These are phyloP conservation scores for Ramaria sp. DNA, from an alignment of 768 basidiomycete species.

Conservation along the genomic window DNA sequence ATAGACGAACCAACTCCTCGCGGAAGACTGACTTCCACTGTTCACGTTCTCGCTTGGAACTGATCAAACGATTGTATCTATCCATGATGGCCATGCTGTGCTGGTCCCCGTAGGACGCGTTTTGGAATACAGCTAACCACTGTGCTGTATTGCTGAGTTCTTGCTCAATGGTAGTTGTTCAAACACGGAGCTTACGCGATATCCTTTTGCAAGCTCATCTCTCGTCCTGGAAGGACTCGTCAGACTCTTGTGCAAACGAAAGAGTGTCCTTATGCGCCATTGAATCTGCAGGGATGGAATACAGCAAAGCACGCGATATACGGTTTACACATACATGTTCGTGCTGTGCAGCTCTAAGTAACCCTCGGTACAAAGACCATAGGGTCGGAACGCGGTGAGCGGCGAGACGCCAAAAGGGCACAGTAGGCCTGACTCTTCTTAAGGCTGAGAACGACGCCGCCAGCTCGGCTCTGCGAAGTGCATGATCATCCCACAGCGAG, in stretches of 20 bases:
- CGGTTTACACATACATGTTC: constrained; percentile 36
- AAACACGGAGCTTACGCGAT: constrained; percentile 36
- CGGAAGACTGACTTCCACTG: constrained; percentile 35
- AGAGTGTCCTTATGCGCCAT: constrained; percentile 43
- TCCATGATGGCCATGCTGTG: constrained; percentile 34
- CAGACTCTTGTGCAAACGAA: constrained; percentile 38
- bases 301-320: not conserved
- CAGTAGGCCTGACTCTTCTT: constrained; percentile 45
- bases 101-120: constrained; percentile 43
- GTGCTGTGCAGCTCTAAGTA: constrained; percentile 40
- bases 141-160: constrained; percentile 16
- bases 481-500: too few relatives aligned
- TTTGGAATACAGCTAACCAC: constrained; percentile 51
- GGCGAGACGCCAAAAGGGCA: constrained; percentile 57
- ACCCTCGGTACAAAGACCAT: constrained; percentile 65
- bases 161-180: not conserved
- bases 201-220: constrained; percentile 35
- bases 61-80: constrained; percentile 52
- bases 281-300: constrained; percentile 35
- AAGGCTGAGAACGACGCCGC: constrained; percentile 34
- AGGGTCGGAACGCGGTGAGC: constrained; percentile 71
- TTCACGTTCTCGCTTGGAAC: constrained; percentile 36
- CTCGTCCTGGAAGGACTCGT: constrained; percentile 45
- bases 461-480: not conserved
- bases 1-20: constrained; percentile 40